These are phyloP conservation scores for Phialocephala sp. DNA, from an alignment of 2,329 filamentous ascomycete genomes.

Conservation along the genomic window DNA sequence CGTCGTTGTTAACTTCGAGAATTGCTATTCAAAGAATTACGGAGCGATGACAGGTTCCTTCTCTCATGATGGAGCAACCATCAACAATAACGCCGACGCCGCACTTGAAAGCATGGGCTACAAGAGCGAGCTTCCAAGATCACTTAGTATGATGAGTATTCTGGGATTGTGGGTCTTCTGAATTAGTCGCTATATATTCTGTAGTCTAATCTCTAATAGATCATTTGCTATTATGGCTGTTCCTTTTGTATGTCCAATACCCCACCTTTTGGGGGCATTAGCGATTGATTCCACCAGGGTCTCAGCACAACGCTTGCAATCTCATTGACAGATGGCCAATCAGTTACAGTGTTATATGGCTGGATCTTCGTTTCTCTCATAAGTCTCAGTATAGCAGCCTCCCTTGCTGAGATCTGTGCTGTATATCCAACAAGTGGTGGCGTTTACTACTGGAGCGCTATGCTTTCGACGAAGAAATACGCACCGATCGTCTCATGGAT, in stretches of 20 bases:
- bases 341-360: constrained; percentile 72
- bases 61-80: constrained; percentile 27
- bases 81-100: constrained; percentile 23
- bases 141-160: constrained; percentile 72
- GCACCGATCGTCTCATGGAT: constrained; percentile 72
- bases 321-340: constrained; percentile 70
- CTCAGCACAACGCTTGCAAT: constrained; percentile 72
- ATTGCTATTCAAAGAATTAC: background rate
- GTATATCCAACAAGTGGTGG: constrained; percentile 72
- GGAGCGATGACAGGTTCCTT: constrained; percentile 11
- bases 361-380: constrained; percentile 71
- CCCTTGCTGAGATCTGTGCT: constrained; percentile 71
- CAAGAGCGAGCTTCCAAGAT: constrained; percentile 68
- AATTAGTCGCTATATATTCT: constrained; percentile 13
- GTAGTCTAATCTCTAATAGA: constrained; percentile 35
- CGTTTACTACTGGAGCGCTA: constrained; percentile 74
- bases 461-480: constrained; percentile 69
- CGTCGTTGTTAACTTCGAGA: background rate
- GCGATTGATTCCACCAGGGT: constrained; percentile 44
- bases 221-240: constrained; percentile 78
- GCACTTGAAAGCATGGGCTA: constrained; percentile 59
- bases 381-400: constrained; percentile 67
- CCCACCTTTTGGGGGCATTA: background rate
- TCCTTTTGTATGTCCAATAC: constrained; percentile 31
- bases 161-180: constrained; percentile 53